Evolutionary conservation across 75 land plant species (phyloP).

Genomic region (Pinus taeda): DNA sequence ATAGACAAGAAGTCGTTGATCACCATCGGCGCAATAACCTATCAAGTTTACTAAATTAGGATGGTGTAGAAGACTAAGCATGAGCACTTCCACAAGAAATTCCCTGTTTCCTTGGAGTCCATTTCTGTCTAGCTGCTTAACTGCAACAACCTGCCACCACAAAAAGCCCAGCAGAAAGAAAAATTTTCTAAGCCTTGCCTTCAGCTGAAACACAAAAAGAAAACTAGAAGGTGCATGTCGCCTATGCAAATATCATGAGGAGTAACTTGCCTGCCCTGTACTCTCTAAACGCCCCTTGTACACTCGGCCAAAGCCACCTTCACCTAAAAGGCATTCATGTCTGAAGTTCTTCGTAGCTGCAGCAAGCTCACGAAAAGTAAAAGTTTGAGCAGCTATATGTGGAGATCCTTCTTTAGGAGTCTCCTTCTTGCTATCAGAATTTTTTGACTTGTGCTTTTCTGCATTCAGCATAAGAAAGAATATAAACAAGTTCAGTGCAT

Average conservation of each 20-base stretch:
- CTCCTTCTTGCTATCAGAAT: slow-evolving; percentile 18
- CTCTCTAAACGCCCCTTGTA: slow-evolving; percentile 62
- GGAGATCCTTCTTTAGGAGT: slow-evolving; percentile 20
- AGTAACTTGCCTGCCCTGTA: slow-evolving; percentile 40
- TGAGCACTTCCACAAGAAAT: slow-evolving; percentile 62
- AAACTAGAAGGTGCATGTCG: too few species aligned
- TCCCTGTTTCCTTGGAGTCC: slow-evolving; percentile 71
- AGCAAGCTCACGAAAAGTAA: slow-evolving; percentile 69
- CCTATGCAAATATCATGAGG: too few species aligned
- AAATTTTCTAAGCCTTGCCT: too few species aligned
- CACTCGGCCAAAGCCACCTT: slow-evolving; percentile 82
- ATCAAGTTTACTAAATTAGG: slow-evolving; percentile 61
- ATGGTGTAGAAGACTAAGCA: slow-evolving; percentile 67
- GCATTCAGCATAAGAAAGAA: neutral
- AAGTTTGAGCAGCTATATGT: slow-evolving; percentile 79
- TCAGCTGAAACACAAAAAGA: too few species aligned
- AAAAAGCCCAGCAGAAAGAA: too few species aligned
- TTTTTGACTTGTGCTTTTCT: slow-evolving; percentile 33
- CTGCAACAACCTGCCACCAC: slow-evolving; percentile 48
- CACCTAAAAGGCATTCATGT: slow-evolving; percentile 66
- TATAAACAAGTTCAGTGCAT: too few species aligned
- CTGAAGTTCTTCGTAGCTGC: slow-evolving; percentile 60
- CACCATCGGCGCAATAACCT: slow-evolving; percentile 84
- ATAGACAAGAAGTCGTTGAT: slow-evolving; percentile 62
- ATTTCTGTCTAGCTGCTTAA: slow-evolving; percentile 65